Base-by-base conservation (phyloP, 2,329 filamentous ascomycete genomes). In the Xylogone sp. region DNA sequence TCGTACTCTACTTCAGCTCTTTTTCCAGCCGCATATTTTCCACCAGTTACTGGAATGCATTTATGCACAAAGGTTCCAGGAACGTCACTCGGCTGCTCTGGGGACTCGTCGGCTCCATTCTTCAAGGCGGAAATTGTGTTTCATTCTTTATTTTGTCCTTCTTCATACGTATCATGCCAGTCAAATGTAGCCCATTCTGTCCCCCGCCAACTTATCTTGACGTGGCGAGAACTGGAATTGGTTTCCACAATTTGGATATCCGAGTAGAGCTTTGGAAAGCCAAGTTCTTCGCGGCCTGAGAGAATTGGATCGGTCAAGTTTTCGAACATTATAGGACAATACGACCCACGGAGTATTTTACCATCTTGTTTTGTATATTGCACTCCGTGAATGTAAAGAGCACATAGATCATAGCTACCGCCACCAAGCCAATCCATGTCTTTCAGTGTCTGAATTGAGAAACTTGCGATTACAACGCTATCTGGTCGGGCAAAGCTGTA, bases 361-460 rank as follows among this genome's bases (percentile, higher is more conserved):
- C 80, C 79, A 49, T 78, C 62, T 2, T 71, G 67, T 56, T 75
- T 77, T 1, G 66, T 71, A 56, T 83, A 84, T 54, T 82, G 66
- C 1, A 86, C 77, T 0, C 79, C 82, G 54, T 86, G 83, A 16
- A 87, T 75, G 59, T 82, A 85, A 0, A 87, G 70, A 0, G 81
- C 82, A 13, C 82, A 68, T 56, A 77, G 75, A 18, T 69, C 74
- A 61, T 86, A 86, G 1, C 82, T 81, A 0, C 68, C 65, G 2
- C 82, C 82, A 3, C 78, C 81, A 0, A 87, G 73, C 82, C 82
- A 86, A 24, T 76, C 71, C 71, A 86, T 76, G 0, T 76, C 75
- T 34, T 69, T 63, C 2, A 81, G 63, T 1, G 70, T 71, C 0
- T 63, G 78, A 19, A 68, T 65, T 0, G 67, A 70, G 43, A 75